Conservation (phyloP, 192 early-diverging fungal species). For the Coemansia umbellata region DNA sequence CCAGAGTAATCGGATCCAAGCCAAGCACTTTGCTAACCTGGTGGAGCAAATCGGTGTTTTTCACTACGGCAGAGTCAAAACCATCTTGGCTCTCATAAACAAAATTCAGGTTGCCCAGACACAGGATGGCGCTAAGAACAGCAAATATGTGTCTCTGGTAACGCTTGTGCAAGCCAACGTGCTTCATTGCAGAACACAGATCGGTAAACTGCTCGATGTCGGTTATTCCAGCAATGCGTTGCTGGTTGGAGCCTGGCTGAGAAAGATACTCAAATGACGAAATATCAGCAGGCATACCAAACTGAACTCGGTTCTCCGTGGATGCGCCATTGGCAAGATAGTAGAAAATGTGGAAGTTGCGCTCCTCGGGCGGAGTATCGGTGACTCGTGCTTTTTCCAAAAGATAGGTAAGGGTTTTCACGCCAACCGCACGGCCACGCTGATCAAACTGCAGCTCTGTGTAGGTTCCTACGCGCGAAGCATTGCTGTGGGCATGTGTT, state of each 20-base stretch:
- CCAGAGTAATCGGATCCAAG: conserved; percentile 71
- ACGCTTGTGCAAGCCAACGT: conserved; percentile 66
- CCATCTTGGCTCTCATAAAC: conserved; percentile 60
- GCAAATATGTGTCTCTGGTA: conserved; percentile 80
- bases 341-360: conserved; percentile 79
- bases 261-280: conserved; percentile 44
- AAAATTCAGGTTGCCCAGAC: conserved; percentile 86
- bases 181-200: conserved; percentile 58
- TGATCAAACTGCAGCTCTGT: conserved; percentile 92
- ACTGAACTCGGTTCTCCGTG: conserved; percentile 62
- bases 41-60: conserved; percentile 74
- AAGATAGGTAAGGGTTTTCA: conserved; percentile 68
- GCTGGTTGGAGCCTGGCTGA: conserved; percentile 49
- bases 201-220: conserved; percentile 61
- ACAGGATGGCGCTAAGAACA: conserved; percentile 79
- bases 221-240: conserved; percentile 72
- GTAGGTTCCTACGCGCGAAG: conserved; percentile 79
- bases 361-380: conserved; percentile 53
- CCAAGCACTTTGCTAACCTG: conserved; percentile 82
- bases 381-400: conserved; percentile 64
- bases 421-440: conserved; percentile 77
- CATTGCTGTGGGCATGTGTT: conserved; percentile 60
- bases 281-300: conserved; percentile 57
- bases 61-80: conserved; percentile 76
- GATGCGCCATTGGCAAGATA: conserved; percentile 77